Evolutionary conservation across 2,329 filamentous ascomycete genomes (phyloP).

Genomic region (Exophiala phaeomuriformis): DNA sequence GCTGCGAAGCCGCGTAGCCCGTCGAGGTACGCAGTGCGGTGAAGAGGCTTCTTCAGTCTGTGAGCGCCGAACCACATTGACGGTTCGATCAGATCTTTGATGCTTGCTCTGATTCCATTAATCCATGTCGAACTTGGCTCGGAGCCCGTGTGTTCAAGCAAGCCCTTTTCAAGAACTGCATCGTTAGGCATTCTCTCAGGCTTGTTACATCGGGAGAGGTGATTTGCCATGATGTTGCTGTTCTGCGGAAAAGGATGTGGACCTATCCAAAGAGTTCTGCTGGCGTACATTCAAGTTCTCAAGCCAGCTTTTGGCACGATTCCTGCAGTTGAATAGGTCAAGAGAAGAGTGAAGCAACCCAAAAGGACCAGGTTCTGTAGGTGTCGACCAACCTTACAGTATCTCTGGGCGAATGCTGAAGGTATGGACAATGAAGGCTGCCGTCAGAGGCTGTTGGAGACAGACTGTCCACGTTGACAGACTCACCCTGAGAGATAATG

Average conservation of each 20-base stretch:
- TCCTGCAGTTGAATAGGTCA: too few relatives aligned
- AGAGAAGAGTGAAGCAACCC: too few relatives aligned
- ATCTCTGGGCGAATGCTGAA: neutral
- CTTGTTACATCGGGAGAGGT: neutral
- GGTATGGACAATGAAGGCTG: neutral
- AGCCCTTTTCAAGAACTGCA: neutral
- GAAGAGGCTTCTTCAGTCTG: neutral
- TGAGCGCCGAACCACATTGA: neutral
- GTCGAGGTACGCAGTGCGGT: constrained; percentile 54
- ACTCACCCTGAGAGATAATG: neutral
- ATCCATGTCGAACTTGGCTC: neutral
- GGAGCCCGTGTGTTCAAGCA: neutral
- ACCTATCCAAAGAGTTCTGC: too few relatives aligned
- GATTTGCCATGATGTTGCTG: neutral
- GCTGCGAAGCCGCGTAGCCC: constrained; percentile 61
- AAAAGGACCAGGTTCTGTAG: neutral
- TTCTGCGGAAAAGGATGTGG: neutral
- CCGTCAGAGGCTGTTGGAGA: neutral
- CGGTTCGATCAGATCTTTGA: neutral
- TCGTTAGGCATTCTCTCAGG: neutral
- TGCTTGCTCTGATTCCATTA: neutral
- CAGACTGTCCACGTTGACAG: neutral
- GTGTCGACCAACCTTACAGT: neutral
- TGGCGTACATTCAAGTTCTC: too few relatives aligned
- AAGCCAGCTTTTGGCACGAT: too few relatives aligned